Evolutionary conservation across 2,329 filamentous ascomycete genomes (phyloP).

Genomic region (Arthrobotrys sphaeroides): DNA sequence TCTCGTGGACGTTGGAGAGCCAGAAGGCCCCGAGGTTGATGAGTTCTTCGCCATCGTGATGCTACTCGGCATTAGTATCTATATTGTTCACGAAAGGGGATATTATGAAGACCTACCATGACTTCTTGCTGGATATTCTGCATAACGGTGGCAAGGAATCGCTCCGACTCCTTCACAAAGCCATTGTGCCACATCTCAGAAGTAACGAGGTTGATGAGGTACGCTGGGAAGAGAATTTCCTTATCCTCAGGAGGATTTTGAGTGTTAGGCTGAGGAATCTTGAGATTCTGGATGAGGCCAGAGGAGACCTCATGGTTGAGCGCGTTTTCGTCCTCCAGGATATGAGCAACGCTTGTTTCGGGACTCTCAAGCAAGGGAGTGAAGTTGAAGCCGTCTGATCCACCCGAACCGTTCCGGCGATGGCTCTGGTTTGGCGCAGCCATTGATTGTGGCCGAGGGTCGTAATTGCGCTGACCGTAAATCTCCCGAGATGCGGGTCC

Average conservation of each 20-base stretch:
- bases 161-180: slow-evolving; percentile 98
- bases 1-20: slow-evolving; percentile 99
- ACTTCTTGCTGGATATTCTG: slow-evolving; percentile 99
- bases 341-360: slow-evolving; percentile 90
- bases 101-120: slow-evolving; percentile 67
- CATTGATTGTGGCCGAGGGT: slow-evolving; percentile 95
- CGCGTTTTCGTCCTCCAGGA: slow-evolving; percentile 93
- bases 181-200: slow-evolving; percentile 99
- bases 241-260: slow-evolving; percentile 94
- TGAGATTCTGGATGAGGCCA: slow-evolving; percentile 93
- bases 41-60: slow-evolving; percentile 95
- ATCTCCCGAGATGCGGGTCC: slow-evolving; percentile 59
- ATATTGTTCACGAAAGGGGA: background rate
- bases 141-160: slow-evolving; percentile 99
- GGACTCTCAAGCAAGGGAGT: slow-evolving; percentile 86
- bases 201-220: slow-evolving; percentile 97
- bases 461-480: slow-evolving; percentile 75
- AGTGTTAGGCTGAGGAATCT: slow-evolving; percentile 88
- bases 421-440: slow-evolving; percentile 74
- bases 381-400: slow-evolving; percentile 73
- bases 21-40: slow-evolving; percentile 98
- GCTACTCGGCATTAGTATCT: slow-evolving; percentile 60
- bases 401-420: slow-evolving; percentile 37
- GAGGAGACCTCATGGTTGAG: slow-evolving; percentile 97
- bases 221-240: slow-evolving; percentile 97